These are phyloP conservation scores for Ogataea nonfermentans DNA, from an alignment of 805 yeast species.

Conservation along the genomic window DNA sequence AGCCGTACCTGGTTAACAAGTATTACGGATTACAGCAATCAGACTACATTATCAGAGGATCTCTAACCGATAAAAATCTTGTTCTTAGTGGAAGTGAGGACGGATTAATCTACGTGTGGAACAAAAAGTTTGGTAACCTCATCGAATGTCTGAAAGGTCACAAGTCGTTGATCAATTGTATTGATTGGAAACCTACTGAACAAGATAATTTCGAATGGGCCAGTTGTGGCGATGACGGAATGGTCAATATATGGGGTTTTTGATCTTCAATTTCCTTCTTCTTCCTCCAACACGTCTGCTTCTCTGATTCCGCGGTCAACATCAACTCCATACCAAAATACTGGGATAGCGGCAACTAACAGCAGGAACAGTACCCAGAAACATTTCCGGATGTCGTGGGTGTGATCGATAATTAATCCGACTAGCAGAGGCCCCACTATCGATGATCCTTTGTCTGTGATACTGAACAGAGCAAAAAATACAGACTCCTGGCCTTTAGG, in stretches of 20 bases:
- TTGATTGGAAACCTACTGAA: conserved; percentile 57
- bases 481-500: conserved; percentile 75
- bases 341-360: conserved; percentile 53
- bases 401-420: conserved; percentile 68
- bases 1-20: conserved; percentile 49
- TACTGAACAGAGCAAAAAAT: conserved; percentile 71
- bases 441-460: conserved; percentile 80
- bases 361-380: conserved; percentile 61
- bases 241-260: conserved; percentile 59
- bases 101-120: conserved; percentile 77
- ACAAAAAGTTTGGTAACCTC: conserved; percentile 64
- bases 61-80: conserved; percentile 73
- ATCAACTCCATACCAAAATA: conserved; percentile 49
- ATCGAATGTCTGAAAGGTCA: conserved; percentile 64
- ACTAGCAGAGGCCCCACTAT: conserved; percentile 70
- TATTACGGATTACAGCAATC: conserved; percentile 73
- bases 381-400: conserved; percentile 72
- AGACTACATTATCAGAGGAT: conserved; percentile 67
- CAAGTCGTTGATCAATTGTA: conserved; percentile 66
- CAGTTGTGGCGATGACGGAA: conserved; percentile 80
- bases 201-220: conserved; percentile 47
- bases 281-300: conserved; percentile 29
- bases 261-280: conserved; percentile 15
- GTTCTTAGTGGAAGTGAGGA: conserved; percentile 84
- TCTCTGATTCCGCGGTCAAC: conserved; percentile 57